Evolutionary conservation across 1,284 basidiomycete genomes (phyloP).

Genomic region (Marasmius sp.): DNA sequence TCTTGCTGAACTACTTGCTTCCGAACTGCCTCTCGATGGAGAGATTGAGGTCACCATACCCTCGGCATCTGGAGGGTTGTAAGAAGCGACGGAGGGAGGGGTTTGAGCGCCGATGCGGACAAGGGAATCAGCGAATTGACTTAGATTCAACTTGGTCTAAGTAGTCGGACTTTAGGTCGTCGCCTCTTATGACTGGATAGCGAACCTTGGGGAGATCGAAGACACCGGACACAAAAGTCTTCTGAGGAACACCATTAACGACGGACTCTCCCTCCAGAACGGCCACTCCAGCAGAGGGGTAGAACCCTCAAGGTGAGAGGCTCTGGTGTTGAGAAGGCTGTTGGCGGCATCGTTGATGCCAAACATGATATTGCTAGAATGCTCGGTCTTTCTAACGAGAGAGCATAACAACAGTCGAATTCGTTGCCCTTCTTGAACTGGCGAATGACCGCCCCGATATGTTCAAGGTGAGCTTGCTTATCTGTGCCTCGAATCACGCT

Average conservation of each 20-base stretch:
- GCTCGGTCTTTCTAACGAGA: slow-evolving; percentile 99
- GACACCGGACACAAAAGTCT: slow-evolving; percentile 97
- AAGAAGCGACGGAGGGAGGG: slow-evolving; percentile 89
- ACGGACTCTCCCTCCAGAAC: slow-evolving; percentile 96
- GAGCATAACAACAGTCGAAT: slow-evolving; percentile 84
- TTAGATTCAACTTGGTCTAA: slow-evolving; percentile 93
- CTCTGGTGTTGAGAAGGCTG: slow-evolving; percentile 82
- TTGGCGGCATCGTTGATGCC: slow-evolving; percentile 97
- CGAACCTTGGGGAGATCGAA: slow-evolving; percentile 90
- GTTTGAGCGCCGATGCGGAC: slow-evolving; percentile 98
- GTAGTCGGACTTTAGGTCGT: slow-evolving; percentile 97
- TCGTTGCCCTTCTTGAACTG: slow-evolving; percentile 86
- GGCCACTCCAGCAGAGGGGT: slow-evolving; percentile 95
- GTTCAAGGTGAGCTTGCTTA: slow-evolving; percentile 92
- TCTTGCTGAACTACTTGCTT: slow-evolving; percentile 98
- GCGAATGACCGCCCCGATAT: slow-evolving; percentile 91
- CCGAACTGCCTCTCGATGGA: slow-evolving; percentile 94
- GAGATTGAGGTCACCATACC: slow-evolving; percentile 88
- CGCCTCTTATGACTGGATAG: slow-evolving; percentile 94
- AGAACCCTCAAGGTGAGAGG: slow-evolving; percentile 89
- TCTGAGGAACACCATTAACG: slow-evolving; percentile 98
- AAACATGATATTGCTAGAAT: slow-evolving; percentile 92
- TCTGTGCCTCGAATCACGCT: slow-evolving; percentile 86
- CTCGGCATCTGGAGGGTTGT: slow-evolving; percentile 98
- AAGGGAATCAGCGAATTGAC: slow-evolving; percentile 90